These are phyloP conservation scores for Penicillium pulvis DNA, from an alignment of 495 filamentous ascomycete genomes.

Conservation along the genomic window DNA sequence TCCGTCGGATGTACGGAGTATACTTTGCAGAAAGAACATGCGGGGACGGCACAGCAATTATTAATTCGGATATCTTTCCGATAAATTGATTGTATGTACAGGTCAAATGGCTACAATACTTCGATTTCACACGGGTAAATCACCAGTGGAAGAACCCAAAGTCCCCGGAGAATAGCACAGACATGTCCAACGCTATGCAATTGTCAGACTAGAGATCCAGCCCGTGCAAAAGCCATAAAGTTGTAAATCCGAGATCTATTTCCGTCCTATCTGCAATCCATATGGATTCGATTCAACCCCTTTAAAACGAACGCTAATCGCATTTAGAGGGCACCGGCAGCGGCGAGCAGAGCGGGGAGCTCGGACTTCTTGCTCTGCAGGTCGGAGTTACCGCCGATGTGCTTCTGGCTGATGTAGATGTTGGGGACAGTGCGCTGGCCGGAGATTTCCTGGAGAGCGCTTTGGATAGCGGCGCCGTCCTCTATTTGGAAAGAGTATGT, in stretches of 20 bases:
- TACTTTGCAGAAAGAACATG: no score
- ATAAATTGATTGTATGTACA: no score
- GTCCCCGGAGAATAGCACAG: no score
- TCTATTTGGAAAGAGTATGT: conserved; percentile 39
- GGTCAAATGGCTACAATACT: background rate
- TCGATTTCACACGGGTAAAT: background rate
- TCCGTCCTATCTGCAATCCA: background rate
- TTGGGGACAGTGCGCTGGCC: conserved; percentile 89
- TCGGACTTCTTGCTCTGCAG: conserved; percentile 67
- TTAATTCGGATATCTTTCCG: no score
- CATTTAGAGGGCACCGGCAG: conserved; percentile 63
- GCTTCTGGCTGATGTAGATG: conserved; percentile 86
- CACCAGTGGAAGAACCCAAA: background rate
- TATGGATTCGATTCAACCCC: background rate
- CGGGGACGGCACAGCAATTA: no score
- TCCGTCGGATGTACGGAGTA: background rate
- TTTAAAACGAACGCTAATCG: background rate
- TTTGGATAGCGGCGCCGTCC: conserved; percentile 82
- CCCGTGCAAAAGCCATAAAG: background rate
- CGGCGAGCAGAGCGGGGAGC: conserved; percentile 60
- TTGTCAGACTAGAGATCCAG: background rate
- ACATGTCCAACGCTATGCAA: background rate
- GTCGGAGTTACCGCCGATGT: conserved; percentile 97
- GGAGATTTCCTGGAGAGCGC: conserved; percentile 77
- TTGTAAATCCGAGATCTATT: background rate